Base-by-base conservation (phyloP, 148 eudicot genomes). In the Agrostemma githago region DNA sequence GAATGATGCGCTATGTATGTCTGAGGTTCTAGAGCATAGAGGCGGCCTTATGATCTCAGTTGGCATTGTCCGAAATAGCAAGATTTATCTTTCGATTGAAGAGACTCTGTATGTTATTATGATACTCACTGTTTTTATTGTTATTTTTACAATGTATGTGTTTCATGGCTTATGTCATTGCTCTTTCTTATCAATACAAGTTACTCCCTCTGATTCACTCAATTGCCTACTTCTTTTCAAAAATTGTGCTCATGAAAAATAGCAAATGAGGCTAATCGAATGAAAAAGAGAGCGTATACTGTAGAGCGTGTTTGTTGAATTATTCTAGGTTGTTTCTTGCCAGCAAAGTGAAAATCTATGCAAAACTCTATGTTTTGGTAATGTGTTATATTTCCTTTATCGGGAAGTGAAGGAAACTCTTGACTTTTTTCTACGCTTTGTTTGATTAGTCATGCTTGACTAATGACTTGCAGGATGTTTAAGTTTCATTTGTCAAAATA, bases 1-100 rank as follows among this genome's bases (percentile, higher is more conserved):
- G 98, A 82, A 77, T 62, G 85, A 89, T 60, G 88, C 81, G 20
- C 58, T 83, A 79, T 84, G 85, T 70, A 89, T 95, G 93, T 90
- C 97, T 41, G 97, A 95, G 84, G 80, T 95, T 72, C 42, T 92
- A 71, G 85, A 81, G 77, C 85, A 76, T 58, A 92, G 86, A 75
- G 97, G 98, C 17, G 70, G 78, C 73, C 73, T 88, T 87, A 86
- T 88, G 86, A 82, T 78, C 51, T 84, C 93, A 3, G 90, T 84
- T 66, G 98, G 98, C 41, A 82, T 95, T 59, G 79, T 81, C 78
- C 90, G 96, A 12, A 74, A 66, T 62, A 83, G 92, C 59, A 95
- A 87, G 75, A 81, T 82, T 3, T 85, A 85, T 82, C 85, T 86
- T 82, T 81, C 82, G 39, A 84, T 88, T 43, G 97, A 95, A 81